These are phyloP conservation scores for Dryas integrifolia DNA, from an alignment of 331 rosid genomes.

Conservation along the genomic window DNA sequence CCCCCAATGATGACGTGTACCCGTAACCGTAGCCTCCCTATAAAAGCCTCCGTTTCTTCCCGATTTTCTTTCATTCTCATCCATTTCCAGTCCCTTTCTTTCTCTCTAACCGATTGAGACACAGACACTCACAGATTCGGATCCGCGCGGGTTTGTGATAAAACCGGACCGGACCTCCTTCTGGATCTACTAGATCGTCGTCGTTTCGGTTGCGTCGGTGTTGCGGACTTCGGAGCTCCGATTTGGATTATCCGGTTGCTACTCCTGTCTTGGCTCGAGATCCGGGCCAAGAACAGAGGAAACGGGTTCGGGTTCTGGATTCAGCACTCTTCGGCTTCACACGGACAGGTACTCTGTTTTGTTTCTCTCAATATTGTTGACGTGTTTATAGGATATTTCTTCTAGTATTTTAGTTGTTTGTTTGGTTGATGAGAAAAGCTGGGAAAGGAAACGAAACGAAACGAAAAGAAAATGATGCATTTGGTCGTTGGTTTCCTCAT, in stretches of 20 bases:
- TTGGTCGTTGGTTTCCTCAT: not conserved
- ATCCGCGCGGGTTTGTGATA: constrained; percentile 26
- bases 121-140: constrained; percentile 21
- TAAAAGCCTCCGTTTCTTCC: constrained; percentile 31
- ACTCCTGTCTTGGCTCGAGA: constrained; percentile 95
- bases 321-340: constrained; percentile 20
- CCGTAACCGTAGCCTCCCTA: constrained; percentile 77
- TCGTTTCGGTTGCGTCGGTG: not conserved
- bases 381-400: not conserved
- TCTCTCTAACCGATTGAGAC: constrained; percentile 31
- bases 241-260: constrained; percentile 37
- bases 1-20: constrained; percentile 68
- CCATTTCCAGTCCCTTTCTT: constrained; percentile 35
- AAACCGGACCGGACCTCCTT: constrained; percentile 10
- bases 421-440: constrained; percentile 19
- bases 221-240: constrained; percentile 19
- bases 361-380: not conserved
- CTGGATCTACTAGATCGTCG: constrained; percentile 20
- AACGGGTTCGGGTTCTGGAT: constrained; percentile 41
- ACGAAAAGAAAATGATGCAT: constrained; percentile 9
- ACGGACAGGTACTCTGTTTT: constrained; percentile 28
- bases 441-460: not conserved
- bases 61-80: constrained; percentile 55
- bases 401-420: not conserved
- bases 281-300: constrained; percentile 84